Base-by-base conservation (phyloP, 352 stramenopile genomes). In the Phytophthora aleatoria region DNA sequence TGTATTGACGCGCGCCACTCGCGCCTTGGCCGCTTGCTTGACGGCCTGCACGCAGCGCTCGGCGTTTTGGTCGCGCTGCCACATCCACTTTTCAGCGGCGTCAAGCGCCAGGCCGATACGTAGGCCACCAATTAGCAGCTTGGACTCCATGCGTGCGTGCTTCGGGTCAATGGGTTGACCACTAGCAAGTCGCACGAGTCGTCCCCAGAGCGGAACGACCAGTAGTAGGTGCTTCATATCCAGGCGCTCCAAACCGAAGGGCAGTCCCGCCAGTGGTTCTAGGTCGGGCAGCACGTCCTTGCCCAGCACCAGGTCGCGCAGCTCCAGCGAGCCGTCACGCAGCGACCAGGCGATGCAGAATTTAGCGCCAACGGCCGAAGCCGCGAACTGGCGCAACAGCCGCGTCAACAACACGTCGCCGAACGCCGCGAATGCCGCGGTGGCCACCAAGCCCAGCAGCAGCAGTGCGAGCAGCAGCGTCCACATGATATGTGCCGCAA, bases 71-170 rank as follows among this genome's bases (percentile, higher is more conserved):
- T 90, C 73, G 28, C 61, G 70, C 48, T 77, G 77, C 74, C 77
- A 90, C 61, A 92, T 85, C 88, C 88, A 96, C 41, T 90, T 87
- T 64, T 91, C 79, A 0, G 86, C 79, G 28, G 74, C 45, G 47
- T 95, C 82, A 13, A 92, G 71, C 42, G 61, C 74, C 27, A 92
- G 47, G 7, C 64, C 81, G 20, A 95, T 13, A 11, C 87, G 69
- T 13, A 94, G 44, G 0, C 84, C 87, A 4, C 60, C 61, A 39
- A 95, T 52, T 41, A 85, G 57, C 33, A 94, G 33, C 27, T 71
- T 77, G 43, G 82, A 90, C 50, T 73, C 64, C 59, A 90, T 45
- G 38, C 26, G 67, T 13, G 45, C 12, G 28, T n/a, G 8, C 11
- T 68, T 51, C 15, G 63, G 50, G 24, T 59, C 63, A 4, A 31